Conservation (phyloP, 495 filamentous ascomycete genomes). For the Talaromyces ruber region DNA sequence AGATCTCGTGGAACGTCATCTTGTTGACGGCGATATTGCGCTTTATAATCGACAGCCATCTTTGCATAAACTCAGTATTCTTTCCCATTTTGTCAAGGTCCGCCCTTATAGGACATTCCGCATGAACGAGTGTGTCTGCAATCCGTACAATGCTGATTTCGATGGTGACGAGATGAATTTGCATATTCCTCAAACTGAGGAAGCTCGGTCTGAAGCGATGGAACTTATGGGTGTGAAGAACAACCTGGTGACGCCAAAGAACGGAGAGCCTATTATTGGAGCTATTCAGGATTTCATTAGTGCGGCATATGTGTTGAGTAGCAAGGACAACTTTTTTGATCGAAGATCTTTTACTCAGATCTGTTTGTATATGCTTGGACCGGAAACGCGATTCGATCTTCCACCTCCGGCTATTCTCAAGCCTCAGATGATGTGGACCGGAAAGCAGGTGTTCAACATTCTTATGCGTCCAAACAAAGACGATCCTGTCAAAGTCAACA, state of each 20-base stretch:
- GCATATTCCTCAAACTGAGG: constrained; percentile 96
- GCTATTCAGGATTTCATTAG: constrained; percentile 99
- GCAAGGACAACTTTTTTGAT: constrained; percentile 89
- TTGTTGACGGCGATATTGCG: constrained; percentile 93
- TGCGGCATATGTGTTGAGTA: constrained; percentile 81
- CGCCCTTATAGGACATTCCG: constrained; percentile 95
- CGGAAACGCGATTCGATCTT: constrained; percentile 68
- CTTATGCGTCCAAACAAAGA: constrained; percentile 85
- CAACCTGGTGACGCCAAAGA: constrained; percentile 91
- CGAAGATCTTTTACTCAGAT: constrained; percentile 78
- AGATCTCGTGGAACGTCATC: constrained; percentile 87
- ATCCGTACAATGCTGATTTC: constrained; percentile 98
- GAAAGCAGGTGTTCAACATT: constrained; percentile 94
- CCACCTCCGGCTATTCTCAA: constrained; percentile 80
- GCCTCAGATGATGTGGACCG: constrained; percentile 87
- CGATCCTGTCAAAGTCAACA: constrained; percentile 74
- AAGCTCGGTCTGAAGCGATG: constrained; percentile 90
- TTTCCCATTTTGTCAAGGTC: constrained; percentile 86
- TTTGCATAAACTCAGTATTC: constrained; percentile 94
- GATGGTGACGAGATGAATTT: constrained; percentile 99
- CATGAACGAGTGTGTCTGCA: constrained; percentile 96
- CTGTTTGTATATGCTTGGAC: constrained; percentile 89
- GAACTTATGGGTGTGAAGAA: constrained; percentile 97
- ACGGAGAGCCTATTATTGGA: constrained; percentile 96
- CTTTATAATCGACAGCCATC: constrained; percentile 98